phyloP scores from a whole-genome alignment of 306 rosid genomes.

The Dryas octopetala region DNA sequence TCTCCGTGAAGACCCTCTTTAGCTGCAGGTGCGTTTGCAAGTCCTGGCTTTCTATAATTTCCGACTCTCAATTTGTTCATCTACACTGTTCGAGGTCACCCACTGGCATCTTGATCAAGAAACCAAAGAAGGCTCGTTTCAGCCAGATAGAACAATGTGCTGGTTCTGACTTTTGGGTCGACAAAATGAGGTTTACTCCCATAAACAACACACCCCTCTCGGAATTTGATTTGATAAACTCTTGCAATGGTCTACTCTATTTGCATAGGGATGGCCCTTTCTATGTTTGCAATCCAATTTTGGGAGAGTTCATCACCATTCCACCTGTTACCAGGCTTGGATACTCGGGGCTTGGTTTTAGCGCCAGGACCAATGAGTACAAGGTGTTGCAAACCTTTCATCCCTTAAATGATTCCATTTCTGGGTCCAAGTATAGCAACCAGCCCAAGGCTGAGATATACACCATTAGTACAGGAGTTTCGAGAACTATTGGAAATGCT shows the following conservation, averaged over 20 bases:
- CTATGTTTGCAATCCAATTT: slow-evolving; percentile 4
- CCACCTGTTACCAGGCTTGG: not conserved
- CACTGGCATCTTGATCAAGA: slow-evolving; percentile 2
- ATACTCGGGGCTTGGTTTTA: not conserved
- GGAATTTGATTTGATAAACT: not conserved
- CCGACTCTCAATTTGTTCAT: not conserved
- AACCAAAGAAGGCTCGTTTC: not conserved
- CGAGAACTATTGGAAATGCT: slow-evolving; percentile 4
- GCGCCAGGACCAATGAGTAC: not conserved
- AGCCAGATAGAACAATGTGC: not conserved
- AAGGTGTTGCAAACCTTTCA: not conserved
- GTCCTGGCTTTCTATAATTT: not conserved
- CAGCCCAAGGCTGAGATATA: not conserved
- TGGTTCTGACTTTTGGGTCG: not conserved
- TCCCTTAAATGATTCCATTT: not conserved
- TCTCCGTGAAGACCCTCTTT: not conserved
- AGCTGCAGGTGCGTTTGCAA: slow-evolving; percentile 22
- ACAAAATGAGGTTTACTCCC: not conserved
- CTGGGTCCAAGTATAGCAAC: not conserved
- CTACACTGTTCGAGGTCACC: not conserved
- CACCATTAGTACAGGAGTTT: slow-evolving; percentile 1
- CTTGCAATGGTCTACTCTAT: not conserved
- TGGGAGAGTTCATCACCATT: not conserved
- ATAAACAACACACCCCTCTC: not conserved
- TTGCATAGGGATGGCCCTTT: not conserved